These are phyloP conservation scores for Funneliformis mosseae DNA, from an alignment of 192 early-diverging fungal species.

Conservation along the genomic window DNA sequence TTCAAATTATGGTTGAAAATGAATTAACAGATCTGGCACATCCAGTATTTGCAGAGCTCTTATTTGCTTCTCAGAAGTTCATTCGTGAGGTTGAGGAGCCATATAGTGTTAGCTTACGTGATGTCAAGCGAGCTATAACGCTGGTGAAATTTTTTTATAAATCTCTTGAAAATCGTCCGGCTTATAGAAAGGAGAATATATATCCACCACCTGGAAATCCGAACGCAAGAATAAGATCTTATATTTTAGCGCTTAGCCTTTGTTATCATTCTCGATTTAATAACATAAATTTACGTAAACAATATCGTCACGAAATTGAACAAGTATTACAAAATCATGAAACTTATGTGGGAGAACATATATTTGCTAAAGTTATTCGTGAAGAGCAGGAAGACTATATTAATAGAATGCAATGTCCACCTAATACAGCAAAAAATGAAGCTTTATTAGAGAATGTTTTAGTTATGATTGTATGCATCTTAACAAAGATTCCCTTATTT, in stretches of 20 bases:
- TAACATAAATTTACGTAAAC: not conserved
- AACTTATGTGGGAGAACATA: not conserved
- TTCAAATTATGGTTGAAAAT: not conserved
- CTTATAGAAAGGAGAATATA: not conserved
- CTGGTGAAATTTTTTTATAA: not conserved
- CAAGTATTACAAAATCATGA: conserved; percentile 1
- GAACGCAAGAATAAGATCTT: not conserved
- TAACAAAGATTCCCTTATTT: conserved; percentile 16
- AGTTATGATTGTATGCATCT: not conserved
- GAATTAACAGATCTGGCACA: not conserved
- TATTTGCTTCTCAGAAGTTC: conserved; percentile 5
- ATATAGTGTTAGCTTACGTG: conserved; percentile 30
- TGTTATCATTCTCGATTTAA: not conserved
- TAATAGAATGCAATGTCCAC: not conserved
- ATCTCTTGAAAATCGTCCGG: not conserved
- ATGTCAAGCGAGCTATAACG: conserved; percentile 21
- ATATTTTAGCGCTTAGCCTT: conserved; percentile 17
- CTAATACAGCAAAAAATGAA: not conserved
- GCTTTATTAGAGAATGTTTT: not conserved
- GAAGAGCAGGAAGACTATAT: conserved; percentile 11
- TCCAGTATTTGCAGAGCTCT: not conserved
- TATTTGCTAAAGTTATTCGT: not conserved
- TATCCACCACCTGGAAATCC: no score
- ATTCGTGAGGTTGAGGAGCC: conserved; percentile 20
- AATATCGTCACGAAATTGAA: not conserved